phyloP scores from a whole-genome alignment of 192 early-diverging fungal genomes.

The Umbelopsis sp. region DNA sequence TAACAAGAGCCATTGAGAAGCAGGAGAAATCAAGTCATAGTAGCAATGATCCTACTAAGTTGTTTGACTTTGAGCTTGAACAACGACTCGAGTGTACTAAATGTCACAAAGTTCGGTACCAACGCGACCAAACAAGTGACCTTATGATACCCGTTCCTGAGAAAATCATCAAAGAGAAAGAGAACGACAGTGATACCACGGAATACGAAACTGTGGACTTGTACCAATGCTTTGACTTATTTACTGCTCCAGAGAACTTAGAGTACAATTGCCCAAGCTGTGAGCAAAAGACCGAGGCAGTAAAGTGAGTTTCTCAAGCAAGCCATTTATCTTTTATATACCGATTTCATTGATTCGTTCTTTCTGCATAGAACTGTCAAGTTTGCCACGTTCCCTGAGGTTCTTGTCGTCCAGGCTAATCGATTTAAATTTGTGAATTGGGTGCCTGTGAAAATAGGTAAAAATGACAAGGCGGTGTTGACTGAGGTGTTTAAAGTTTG shows the following conservation, averaged over 20 bases:
- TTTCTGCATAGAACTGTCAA: constrained; percentile 28
- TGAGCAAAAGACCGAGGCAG: constrained; percentile 55
- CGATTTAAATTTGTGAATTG: constrained; percentile 80
- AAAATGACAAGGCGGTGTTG: background rate
- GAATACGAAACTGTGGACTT: constrained; percentile 60
- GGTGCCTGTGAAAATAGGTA: constrained; percentile 75
- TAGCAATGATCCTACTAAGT: constrained; percentile 67
- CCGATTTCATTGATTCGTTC: background rate
- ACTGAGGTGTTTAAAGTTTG: background rate
- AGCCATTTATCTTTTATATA: background rate
- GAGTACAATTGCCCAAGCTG: constrained; percentile 69
- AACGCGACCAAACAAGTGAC: constrained; percentile 45
- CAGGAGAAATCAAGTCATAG: constrained; percentile 67
- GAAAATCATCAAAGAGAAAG: constrained; percentile 16
- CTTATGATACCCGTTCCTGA: constrained; percentile 70
- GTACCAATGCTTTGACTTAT: constrained; percentile 65
- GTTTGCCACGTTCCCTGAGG: constrained; percentile 79
- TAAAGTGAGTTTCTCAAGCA: constrained; percentile 45
- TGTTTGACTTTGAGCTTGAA: constrained; percentile 81
- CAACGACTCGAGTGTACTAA: constrained; percentile 85
- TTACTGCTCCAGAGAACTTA: constrained; percentile 54
- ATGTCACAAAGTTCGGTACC: constrained; percentile 86
- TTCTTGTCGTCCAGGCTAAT: constrained; percentile 69
- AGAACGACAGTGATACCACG: constrained; percentile 6
- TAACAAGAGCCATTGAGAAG: constrained; percentile 73